phyloP scores from a whole-genome alignment of 768 basidiomycete species.

The Mycena alexandri region DNA sequence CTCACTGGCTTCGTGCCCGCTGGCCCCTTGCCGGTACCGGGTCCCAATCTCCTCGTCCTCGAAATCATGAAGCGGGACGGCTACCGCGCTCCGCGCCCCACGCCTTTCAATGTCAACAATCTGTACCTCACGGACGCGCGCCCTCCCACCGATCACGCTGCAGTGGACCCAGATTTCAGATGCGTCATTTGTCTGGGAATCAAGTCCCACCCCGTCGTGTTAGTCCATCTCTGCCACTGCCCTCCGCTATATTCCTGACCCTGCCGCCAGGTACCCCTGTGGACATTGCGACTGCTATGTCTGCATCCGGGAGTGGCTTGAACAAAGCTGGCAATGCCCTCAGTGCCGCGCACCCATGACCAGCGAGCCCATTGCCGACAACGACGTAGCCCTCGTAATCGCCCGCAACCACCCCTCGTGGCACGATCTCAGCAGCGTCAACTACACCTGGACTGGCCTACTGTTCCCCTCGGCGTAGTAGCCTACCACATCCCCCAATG shows the following conservation, averaged over 20 bases:
- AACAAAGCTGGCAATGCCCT: neutral
- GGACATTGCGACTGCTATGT: neutral
- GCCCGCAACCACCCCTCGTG: neutral
- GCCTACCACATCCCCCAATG: too few species aligned
- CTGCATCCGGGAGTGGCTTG: neutral
- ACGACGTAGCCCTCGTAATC: neutral
- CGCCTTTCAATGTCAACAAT: neutral
- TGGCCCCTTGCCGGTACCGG: too few species aligned
- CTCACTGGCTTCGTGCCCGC: too few species aligned
- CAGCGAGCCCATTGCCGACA: neutral
- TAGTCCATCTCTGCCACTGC: too few species aligned
- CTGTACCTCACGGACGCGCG: neutral
- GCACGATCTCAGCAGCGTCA: neutral
- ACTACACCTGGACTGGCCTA: too few species aligned
- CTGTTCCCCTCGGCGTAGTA: too few species aligned
- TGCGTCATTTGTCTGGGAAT: neutral
- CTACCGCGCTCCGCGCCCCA: neutral
- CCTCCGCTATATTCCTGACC: neutral
- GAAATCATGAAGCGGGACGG: too few species aligned
- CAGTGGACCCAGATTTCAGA: neutral
- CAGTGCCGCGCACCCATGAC: neutral
- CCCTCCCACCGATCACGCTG: neutral
- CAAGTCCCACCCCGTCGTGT: constrained; percentile 2
- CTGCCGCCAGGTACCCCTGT: neutral
- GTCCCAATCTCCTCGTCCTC: too few species aligned